phyloP scores from a whole-genome alignment of 192 early-diverging fungal genomes.

The Backusella circina region DNA sequence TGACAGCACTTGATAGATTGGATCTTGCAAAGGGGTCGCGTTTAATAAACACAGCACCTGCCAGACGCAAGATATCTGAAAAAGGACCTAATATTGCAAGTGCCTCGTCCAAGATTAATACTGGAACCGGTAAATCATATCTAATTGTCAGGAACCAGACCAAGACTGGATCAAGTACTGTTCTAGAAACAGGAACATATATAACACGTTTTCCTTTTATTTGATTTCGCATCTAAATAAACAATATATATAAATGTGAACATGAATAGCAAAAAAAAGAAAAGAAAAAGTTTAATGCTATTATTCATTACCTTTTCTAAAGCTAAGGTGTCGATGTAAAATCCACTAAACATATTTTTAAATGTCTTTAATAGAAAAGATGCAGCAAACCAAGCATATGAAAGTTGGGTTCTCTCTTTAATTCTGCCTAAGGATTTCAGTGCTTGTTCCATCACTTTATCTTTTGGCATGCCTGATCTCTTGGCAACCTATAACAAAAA shows the following conservation, averaged over 20 bases:
- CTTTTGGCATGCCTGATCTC: slow-evolving; percentile 9
- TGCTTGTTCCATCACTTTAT: slow-evolving; percentile 7
- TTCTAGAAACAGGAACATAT: slow-evolving; percentile 18
- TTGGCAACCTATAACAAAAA: background rate
- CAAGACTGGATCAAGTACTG: slow-evolving; percentile 2
- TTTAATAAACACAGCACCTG: slow-evolving; percentile 11
- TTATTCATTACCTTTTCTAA: slow-evolving; percentile 4
- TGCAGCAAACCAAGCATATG: slow-evolving; percentile 18
- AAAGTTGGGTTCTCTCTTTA: slow-evolving; percentile 13
- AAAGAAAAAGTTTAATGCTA: too few relatives aligned
- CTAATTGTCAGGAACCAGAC: slow-evolving; percentile 11
- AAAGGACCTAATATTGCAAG: slow-evolving; percentile 4
- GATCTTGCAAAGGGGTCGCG: slow-evolving; percentile 6
- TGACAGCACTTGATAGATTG: background rate
- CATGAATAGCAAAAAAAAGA: background rate
- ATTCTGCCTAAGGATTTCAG: background rate
- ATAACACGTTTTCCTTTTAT: slow-evolving; percentile 17
- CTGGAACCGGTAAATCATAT: slow-evolving; percentile 16
- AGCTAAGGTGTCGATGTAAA: background rate
- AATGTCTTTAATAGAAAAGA: slow-evolving; percentile 8
- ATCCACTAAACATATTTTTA: slow-evolving; percentile 16
- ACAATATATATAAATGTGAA: background rate
- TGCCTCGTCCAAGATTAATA: slow-evolving; percentile 8
- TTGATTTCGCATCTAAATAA: slow-evolving; percentile 6
- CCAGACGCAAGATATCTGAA: slow-evolving; percentile 9